Evolutionary conservation across 1,284 basidiomycete species (phyloP), one percentile per base, ranked within the genome.

Genomic region (Neolentinus lepideus): DNA sequence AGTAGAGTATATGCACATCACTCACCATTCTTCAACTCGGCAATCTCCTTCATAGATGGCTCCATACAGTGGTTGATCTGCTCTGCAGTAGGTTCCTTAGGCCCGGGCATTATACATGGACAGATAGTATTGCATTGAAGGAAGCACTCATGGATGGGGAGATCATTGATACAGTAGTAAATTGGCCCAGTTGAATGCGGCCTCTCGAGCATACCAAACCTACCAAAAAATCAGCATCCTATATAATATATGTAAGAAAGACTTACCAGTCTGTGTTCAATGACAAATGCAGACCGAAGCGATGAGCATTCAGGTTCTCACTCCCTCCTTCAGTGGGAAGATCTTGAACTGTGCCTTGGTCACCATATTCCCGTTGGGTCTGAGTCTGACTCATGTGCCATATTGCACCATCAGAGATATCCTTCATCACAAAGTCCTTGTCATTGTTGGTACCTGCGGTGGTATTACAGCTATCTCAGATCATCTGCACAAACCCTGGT

Each of bases 241-340:
- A n/a, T 31, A 31, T 12, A 6, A 12, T 31, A 31, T 6, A 12
- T 12, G 51, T 54, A 35, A 48, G 12, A 11, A 4, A 12, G 6
- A 56, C 57, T 12, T 51, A 69, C 67, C 65, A 68, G 55, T 69
- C 68, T 4, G 59, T 55, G 51, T 67, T 67, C 2, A 67, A 16
- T 0, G 60, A 59, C 14, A 70, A 24, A 48, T 67, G 62, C 2
- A 69, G 59, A 1, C 66, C 68, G 12, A 31, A 38, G 11, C 35
- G 11, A 38, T 38, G 35, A 11, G 11, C 19, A 19, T 11, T 38
- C 19, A 38, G 35, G 12, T 19, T 38, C 24, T 25, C 4, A 46
- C 16, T 4, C 24, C 24, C 43, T 6, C 16, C 43, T 6, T 46
- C 6, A 6, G 4, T 19, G 4, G 43, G 19, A 46, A 19, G 6